phyloP scores from a whole-genome alignment of 805 yeast species.

The Ogataea populi-albae region DNA sequence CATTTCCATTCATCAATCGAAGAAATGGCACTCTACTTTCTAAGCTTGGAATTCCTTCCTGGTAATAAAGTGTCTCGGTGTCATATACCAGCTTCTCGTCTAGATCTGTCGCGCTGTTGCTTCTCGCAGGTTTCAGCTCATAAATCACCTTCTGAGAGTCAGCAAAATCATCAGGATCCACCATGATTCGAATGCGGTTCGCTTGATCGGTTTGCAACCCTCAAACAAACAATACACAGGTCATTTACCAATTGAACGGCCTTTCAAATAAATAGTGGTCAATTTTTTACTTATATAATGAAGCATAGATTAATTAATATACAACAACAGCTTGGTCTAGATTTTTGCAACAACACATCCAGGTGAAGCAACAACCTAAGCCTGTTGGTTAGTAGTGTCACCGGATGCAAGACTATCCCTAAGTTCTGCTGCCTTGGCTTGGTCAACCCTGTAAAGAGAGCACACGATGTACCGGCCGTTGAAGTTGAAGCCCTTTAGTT shows the following conservation, averaged over 20 bases:
- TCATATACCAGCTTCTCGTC: conserved; percentile 2
- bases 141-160: conserved; percentile 33
- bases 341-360: too few species aligned
- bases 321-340: too few species aligned
- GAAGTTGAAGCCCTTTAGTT: conserved; percentile 57
- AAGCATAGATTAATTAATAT: too few species aligned
- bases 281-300: too few species aligned
- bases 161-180: conserved; percentile 26
- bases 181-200: too few species aligned
- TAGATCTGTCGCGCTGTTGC: background rate
- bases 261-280: too few species aligned
- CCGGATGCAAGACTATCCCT: conserved; percentile 13
- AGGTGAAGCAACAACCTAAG: too few species aligned
- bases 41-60: conserved; percentile 19
- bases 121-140: conserved; percentile 20
- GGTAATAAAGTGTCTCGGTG: conserved; percentile 12
- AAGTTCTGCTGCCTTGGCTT: conserved; percentile 25
- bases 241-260: too few species aligned
- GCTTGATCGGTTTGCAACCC: too few species aligned
- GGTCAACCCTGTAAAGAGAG: conserved; percentile 44
- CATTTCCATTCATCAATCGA: conserved; percentile 41
- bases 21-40: conserved; percentile 38
- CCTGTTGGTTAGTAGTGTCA: background rate
- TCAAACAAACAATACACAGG: too few species aligned
- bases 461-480: conserved; percentile 59